phyloP scores from a whole-genome alignment of 2,329 filamentous ascomycete genomes.

The Alternaria dauci region DNA sequence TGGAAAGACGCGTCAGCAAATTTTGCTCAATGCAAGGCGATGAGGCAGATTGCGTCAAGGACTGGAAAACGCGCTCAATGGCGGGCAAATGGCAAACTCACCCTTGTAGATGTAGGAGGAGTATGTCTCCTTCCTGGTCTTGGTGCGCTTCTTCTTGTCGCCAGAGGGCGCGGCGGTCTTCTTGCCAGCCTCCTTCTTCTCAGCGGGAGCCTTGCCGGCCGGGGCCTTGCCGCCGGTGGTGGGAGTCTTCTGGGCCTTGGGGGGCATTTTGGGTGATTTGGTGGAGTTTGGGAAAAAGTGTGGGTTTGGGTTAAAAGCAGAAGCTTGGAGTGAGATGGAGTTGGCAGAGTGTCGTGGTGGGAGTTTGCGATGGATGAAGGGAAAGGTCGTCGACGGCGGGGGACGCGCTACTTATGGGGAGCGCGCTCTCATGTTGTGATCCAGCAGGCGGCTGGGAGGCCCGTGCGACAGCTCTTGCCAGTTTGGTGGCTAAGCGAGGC shows the following conservation, averaged over 20 bases:
- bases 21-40: slow-evolving; percentile 4
- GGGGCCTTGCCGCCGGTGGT: slow-evolving; percentile 90
- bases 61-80: slow-evolving; percentile 11
- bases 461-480: slow-evolving; percentile 42
- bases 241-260: slow-evolving; percentile 99
- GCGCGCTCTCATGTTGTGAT: slow-evolving; percentile 53
- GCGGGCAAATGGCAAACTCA: slow-evolving; percentile 58
- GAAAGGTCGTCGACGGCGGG: slow-evolving; percentile 51
- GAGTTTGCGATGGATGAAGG: slow-evolving; percentile 54
- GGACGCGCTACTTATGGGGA: slow-evolving; percentile 54
- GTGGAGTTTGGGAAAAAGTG: slow-evolving; percentile 18
- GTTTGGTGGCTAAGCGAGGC: slow-evolving; percentile 35
- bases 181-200: slow-evolving; percentile 99
- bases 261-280: slow-evolving; percentile 76
- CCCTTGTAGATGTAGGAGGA: slow-evolving; percentile 99
- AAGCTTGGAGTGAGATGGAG: slow-evolving; percentile 27
- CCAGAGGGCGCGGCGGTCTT: slow-evolving; percentile 92
- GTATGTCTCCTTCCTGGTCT: slow-evolving; percentile 99
- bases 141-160: slow-evolving; percentile 99
- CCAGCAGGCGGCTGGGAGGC: slow-evolving; percentile 43
- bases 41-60: neutral
- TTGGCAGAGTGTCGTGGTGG: slow-evolving; percentile 35
- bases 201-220: slow-evolving; percentile 79
- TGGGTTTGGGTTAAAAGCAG: slow-evolving; percentile 21
- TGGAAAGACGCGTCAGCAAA: slow-evolving; percentile 58